Conservation (phyloP, 768 basidiomycete species). For the Kwoniella shandongensis region DNA sequence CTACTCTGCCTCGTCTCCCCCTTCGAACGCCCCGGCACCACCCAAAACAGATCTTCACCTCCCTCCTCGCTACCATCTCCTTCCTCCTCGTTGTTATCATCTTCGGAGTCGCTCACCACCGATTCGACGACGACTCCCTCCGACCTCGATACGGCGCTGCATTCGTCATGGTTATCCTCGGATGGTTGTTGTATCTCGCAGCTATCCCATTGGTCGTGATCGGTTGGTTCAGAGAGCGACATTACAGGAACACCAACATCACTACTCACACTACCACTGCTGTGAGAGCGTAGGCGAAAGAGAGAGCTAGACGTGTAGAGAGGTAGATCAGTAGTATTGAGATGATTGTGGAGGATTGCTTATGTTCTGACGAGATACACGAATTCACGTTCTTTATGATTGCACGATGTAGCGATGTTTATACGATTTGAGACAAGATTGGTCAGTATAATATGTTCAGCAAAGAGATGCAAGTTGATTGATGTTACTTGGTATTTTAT, state of each 20-base stretch:
- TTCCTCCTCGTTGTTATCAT: constrained; percentile 43
- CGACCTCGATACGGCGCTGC: constrained; percentile 42
- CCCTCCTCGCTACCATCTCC: constrained; percentile 39
- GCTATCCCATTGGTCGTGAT: constrained; percentile 36
- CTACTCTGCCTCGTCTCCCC: neutral
- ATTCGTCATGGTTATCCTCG: constrained; percentile 42
- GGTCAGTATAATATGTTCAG: no score
- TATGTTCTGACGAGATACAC: no score
- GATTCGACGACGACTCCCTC: constrained; percentile 27
- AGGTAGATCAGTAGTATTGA: no score
- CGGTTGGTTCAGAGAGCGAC: constrained; percentile 40
- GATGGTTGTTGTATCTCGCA: constrained; percentile 37
- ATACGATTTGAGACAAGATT: no score
- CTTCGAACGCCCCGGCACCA: neutral
- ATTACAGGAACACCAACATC: constrained; percentile 11
- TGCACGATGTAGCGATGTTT: no score
- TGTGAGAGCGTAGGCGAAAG: no score
- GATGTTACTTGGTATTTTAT: no score
- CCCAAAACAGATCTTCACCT: constrained; percentile 31
- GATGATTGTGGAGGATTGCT: no score
- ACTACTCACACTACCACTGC: constrained; percentile 9
- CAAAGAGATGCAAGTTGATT: no score
- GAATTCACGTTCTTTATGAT: no score
- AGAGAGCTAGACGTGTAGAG: no score
- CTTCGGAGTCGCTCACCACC: constrained; percentile 40